Conservation (phyloP, 139 green algal genomes). For the Chlamydomonas eustigma region DNA sequence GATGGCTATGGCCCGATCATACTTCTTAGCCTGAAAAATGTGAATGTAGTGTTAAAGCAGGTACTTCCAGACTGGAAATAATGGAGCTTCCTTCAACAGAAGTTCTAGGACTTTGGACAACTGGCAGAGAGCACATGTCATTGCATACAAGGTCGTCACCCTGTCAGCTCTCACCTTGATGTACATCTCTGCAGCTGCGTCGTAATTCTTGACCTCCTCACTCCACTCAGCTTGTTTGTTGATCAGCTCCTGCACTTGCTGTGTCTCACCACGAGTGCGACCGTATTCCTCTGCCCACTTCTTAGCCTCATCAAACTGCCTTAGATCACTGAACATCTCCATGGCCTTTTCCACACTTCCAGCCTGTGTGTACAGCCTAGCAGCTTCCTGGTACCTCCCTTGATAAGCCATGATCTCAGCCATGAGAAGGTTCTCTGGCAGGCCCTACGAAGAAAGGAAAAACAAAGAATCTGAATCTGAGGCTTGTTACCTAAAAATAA, state of each 20-base stretch:
- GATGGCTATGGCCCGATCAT: constrained; percentile 65
- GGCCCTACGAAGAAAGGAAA: constrained; percentile 15
- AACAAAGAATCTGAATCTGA: no score
- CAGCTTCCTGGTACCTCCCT: constrained; percentile 68
- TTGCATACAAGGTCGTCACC: no score
- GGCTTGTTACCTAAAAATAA: no score
- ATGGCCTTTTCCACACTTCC: constrained; percentile 55
- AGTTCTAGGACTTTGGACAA: no score
- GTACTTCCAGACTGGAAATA: no score
- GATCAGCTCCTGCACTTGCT: constrained; percentile 60
- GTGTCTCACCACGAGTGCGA: constrained; percentile 31
- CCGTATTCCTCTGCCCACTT: constrained; percentile 68
- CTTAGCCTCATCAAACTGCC: constrained; percentile 77
- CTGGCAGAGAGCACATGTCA: no score
- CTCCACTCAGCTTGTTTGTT: constrained; percentile 75
- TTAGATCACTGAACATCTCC: constrained; percentile 80
- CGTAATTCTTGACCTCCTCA: constrained; percentile 75
- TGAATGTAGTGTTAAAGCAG: not conserved
- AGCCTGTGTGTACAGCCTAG: constrained; percentile 52
- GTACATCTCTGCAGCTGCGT: constrained; percentile 79
- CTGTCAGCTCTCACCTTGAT: constrained; percentile 53
- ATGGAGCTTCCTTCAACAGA: no score
- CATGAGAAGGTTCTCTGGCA: constrained; percentile 45
- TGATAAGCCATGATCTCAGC: constrained; percentile 70
- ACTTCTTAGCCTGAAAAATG: constrained; percentile 51